These are phyloP conservation scores for Tolypocladium ovalisporum DNA, from an alignment of 2,329 filamentous ascomycete genomes.

Conservation along the genomic window DNA sequence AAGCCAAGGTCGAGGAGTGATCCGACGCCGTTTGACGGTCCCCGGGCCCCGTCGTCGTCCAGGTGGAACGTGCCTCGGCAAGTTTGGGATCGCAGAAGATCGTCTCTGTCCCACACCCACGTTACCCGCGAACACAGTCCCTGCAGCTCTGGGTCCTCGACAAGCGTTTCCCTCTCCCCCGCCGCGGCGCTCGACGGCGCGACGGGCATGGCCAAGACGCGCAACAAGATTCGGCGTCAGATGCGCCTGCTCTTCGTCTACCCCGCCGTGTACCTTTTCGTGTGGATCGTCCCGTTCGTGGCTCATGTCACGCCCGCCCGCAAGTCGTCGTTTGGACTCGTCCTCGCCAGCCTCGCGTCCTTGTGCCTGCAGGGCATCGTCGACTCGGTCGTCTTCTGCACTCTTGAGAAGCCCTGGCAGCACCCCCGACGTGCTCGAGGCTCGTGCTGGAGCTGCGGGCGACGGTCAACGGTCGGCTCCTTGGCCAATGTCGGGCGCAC, in stretches of 20 bases:
- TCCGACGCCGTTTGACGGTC: not conserved
- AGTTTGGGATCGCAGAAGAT: too few species aligned
- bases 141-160: constrained; percentile 5
- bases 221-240: constrained; percentile 53
- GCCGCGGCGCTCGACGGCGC: constrained; percentile 11
- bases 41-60: not conserved
- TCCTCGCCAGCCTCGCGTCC: constrained; percentile 43
- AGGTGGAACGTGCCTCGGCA: not conserved
- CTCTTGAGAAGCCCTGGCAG: constrained; percentile 61
- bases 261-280: constrained; percentile 57
- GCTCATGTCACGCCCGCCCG: constrained; percentile 39
- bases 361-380: constrained; percentile 55
- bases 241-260: constrained; percentile 67
- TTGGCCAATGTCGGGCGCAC: constrained; percentile 28
- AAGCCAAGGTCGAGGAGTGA: not conserved
- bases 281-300: constrained; percentile 64
- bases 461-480: constrained; percentile 2
- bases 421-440: constrained; percentile 7
- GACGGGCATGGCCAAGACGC: constrained; percentile 23
- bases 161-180: constrained; percentile 7
- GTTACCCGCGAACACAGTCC: constrained; percentile 10
- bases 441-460: not conserved
- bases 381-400: constrained; percentile 57
- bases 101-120: constrained; percentile 15
- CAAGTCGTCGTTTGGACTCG: constrained; percentile 43